Conservation (phyloP, 108 stramenopile species). For the Nitzschia sp. region DNA sequence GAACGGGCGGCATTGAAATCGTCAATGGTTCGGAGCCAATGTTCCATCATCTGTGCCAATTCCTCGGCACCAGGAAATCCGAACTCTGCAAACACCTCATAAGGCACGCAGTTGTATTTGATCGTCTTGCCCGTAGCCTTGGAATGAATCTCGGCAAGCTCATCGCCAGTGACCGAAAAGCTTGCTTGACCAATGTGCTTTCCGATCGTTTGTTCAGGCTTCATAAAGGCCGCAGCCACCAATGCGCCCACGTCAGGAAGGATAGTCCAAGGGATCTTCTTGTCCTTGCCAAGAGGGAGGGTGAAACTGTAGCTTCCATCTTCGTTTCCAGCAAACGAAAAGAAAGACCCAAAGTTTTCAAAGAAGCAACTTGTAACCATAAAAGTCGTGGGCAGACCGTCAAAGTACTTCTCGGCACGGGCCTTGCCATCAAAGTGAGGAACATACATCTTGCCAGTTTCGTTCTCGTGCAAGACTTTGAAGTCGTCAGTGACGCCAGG, state of each 20-base stretch:
- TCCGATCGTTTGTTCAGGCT: background rate
- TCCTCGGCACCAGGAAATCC: slow-evolving; percentile 20
- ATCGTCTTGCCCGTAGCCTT: background rate
- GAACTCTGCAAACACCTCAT: slow-evolving; percentile 3
- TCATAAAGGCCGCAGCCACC: background rate
- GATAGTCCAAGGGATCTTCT: slow-evolving; percentile 2
- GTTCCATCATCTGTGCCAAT: slow-evolving; percentile 16
- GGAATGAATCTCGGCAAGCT: slow-evolving; percentile 3
- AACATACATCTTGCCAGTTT: slow-evolving; percentile 1
- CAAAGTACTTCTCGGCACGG: slow-evolving; percentile 3
- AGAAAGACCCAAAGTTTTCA: slow-evolving; percentile 1
- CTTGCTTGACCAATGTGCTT: background rate
- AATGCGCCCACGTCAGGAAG: background rate
- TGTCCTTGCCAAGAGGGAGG: slow-evolving; percentile 10
- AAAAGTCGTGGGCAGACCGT: background rate
- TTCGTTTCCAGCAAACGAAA: background rate
- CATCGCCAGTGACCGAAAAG: background rate
- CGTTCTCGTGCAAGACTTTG: background rate
- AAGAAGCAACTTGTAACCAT: slow-evolving; percentile 1
- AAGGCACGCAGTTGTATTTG: slow-evolving; percentile 2
- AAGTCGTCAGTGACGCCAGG: background rate
- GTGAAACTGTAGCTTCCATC: background rate
- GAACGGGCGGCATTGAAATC: background rate
- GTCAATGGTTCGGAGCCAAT: background rate
- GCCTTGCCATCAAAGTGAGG: slow-evolving; percentile 30